A percentile compares a stretch with the other conserved stretches of the same genome.
Conservation (phyloP, 306 rosid species). For the Hippophae gyantsensis region DNA sequence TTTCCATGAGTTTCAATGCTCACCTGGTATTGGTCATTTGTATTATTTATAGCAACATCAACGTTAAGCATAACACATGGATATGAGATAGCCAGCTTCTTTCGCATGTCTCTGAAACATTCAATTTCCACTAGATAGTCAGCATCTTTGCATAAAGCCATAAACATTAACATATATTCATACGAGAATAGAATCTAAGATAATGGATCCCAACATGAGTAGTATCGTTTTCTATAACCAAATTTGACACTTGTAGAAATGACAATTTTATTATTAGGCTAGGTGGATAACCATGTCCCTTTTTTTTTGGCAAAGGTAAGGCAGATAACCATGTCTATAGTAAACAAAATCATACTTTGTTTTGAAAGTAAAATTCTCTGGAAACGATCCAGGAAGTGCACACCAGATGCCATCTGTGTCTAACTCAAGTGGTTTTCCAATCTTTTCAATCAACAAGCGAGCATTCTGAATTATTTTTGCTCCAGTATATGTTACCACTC, state of each 20-base stretch:
- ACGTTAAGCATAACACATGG: conserved; percentile 99
- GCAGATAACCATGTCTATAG: conserved; percentile 14
- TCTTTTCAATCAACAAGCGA: conserved; percentile 81
- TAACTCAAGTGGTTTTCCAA: conserved; percentile 94
- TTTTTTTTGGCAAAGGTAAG: too few relatives aligned
- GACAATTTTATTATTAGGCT: neutral
- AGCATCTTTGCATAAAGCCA: conserved; percentile 20
- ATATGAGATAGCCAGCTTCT: conserved; percentile 92
- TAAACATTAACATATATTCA: conserved; percentile 10
- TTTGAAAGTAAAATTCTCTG: conserved; percentile 88
- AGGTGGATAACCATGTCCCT: too few relatives aligned
- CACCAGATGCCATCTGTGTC: conserved; percentile 99
- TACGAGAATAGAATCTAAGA: conserved; percentile 9
- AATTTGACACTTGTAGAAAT: neutral
- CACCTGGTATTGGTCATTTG: conserved; percentile 99
- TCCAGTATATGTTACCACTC: conserved; percentile 99
- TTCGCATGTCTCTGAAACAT: conserved; percentile 62
- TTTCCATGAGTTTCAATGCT: conserved; percentile 21
- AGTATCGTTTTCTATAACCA: conserved; percentile 8
- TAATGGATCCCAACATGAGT: neutral
- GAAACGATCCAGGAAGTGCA: conserved; percentile 95
- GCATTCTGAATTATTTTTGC: conserved; percentile 99
- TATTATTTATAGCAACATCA: conserved; percentile 92
- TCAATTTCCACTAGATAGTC: conserved; percentile 17
- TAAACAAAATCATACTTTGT: conserved; percentile 49